Base-by-base conservation (phyloP, 176 grass and related monocot genomes). In the Thalia dealbata region DNA sequence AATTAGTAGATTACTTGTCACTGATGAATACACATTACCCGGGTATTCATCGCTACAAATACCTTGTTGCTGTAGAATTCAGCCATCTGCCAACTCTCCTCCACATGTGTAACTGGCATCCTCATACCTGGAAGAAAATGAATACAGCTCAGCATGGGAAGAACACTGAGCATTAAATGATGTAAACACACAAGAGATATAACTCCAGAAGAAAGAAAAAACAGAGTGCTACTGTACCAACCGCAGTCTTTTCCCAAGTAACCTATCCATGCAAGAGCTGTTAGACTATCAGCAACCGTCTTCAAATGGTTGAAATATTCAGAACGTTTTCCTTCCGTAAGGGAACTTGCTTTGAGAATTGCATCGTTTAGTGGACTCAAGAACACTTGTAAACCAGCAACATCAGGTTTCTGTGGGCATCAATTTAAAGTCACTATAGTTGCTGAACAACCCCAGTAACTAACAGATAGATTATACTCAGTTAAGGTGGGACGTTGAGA, bases 31-130 rank as follows among this genome's bases (percentile, higher is more conserved):
- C 26, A 32, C 29, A 16, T 24, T 3, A 18, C 10, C 32, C 10
- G 23, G 1, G 21, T 61, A 23, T 18, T 65, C 27, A 18, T 15
- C 62, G 16, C 25, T 35, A 79, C 19, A 42, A 9, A 50, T 93
- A 99, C 95, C 95, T 99, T 99, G 73, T 99, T 99, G 78, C 91
- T 95, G 59, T 95, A 99, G 75, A 99, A 99, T 80, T 99, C 95
- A 75, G 95, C 90, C 85, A 91, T 95, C 85, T 99, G 95, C 95
- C 95, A 99, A 70, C 76, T 86, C 82, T 99, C 95, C 81, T 99
- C 95, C 38, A 95, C 86, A 85, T 99, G 95, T 78, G 95, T 83
- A 28, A 81, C 93, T 73, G 90, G 95, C 73, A 99, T 86, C 78
- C 83, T 95, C 95, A 99, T 91, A 32, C 95, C 95, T 99, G 76